Conservation (phyloP, 768 basidiomycete genomes). For the Hygrophorus pudorinus region DNA sequence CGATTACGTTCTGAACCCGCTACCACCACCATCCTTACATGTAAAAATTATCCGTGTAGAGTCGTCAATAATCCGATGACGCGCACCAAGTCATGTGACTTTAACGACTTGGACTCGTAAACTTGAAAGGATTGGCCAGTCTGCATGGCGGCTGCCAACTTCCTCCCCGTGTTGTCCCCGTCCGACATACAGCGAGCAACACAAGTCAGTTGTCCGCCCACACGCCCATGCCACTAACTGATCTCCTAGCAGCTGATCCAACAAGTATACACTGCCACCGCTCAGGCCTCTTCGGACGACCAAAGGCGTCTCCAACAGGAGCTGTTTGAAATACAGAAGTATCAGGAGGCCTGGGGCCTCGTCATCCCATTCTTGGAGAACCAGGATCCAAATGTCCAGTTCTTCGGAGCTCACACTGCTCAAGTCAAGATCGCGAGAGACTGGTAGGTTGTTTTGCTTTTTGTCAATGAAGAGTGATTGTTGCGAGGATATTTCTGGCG, state of each 20-base stretch:
- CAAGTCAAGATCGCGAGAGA: slow-evolving; percentile 92
- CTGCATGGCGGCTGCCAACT: slow-evolving; percentile 13
- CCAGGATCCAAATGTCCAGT: slow-evolving; percentile 76
- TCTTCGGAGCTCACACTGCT: slow-evolving; percentile 89
- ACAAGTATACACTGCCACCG: slow-evolving; percentile 47
- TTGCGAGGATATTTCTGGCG: neutral
- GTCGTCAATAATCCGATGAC: too few species aligned
- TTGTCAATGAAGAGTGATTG: neutral
- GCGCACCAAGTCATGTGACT: too few species aligned
- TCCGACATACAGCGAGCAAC: slow-evolving; percentile 49
- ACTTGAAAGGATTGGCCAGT: too few species aligned
- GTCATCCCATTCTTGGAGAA: slow-evolving; percentile 67
- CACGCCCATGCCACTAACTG: slow-evolving; percentile 7
- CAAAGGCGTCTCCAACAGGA: slow-evolving; percentile 60
- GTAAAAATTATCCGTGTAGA: too few species aligned
- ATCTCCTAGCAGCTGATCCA: slow-evolving; percentile 47
- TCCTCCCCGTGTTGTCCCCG: slow-evolving; percentile 43
- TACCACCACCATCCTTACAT: too few species aligned
- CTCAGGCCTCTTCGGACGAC: slow-evolving; percentile 41
- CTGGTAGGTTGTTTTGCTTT: slow-evolving; percentile 44
- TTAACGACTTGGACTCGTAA: too few species aligned
- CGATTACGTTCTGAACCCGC: too few species aligned
- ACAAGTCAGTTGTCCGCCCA: slow-evolving; percentile 31
- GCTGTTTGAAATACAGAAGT: slow-evolving; percentile 67
- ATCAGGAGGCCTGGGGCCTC: slow-evolving; percentile 76